phyloP scores from a whole-genome alignment of 1,139 yeast species.

The Candida gigantensis region DNA sequence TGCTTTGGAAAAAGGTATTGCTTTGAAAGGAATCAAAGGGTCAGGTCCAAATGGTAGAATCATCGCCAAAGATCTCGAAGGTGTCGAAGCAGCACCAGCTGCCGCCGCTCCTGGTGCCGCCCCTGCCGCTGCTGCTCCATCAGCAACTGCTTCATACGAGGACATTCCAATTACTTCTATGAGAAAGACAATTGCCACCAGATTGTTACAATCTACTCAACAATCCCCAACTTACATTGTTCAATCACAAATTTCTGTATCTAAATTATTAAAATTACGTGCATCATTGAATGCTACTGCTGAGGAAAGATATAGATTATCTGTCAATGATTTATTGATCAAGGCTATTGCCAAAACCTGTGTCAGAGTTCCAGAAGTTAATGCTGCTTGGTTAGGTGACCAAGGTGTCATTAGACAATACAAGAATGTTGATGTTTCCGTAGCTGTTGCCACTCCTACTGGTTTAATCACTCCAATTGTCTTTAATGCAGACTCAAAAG shows the following conservation, averaged over 20 bases:
- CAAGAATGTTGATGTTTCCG: conserved; percentile 91
- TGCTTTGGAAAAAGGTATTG: conserved; percentile 90
- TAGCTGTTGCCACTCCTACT: conserved; percentile 97
- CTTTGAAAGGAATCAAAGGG: conserved; percentile 83
- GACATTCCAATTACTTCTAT: conserved; percentile 87
- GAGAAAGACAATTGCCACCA: conserved; percentile 92
- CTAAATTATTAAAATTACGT: conserved; percentile 89
- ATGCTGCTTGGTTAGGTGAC: conserved; percentile 89
- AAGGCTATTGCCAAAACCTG: conserved; percentile 94
- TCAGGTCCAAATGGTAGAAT: conserved; percentile 96
- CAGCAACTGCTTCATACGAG: conserved; percentile 60
- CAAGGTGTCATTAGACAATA: conserved; percentile 92
- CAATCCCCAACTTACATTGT: conserved; percentile 91
- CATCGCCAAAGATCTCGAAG: conserved; percentile 85
- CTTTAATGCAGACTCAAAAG: conserved; percentile 82
- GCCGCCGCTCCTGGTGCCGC: conserved; percentile 46
- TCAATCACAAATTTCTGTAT: conserved; percentile 80
- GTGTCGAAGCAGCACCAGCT: conserved; percentile 48
- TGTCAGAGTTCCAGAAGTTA: conserved; percentile 87
- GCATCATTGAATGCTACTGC: conserved; percentile 83
- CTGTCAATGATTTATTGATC: conserved; percentile 91
- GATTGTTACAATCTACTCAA: conserved; percentile 84
- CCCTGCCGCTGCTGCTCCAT: conserved; percentile 49
- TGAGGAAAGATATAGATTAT: conserved; percentile 85
- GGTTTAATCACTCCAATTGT: conserved; percentile 97